These are phyloP conservation scores for Ilyonectria mors-panacis DNA, from an alignment of 2,329 filamentous ascomycete genomes.

Conservation along the genomic window DNA sequence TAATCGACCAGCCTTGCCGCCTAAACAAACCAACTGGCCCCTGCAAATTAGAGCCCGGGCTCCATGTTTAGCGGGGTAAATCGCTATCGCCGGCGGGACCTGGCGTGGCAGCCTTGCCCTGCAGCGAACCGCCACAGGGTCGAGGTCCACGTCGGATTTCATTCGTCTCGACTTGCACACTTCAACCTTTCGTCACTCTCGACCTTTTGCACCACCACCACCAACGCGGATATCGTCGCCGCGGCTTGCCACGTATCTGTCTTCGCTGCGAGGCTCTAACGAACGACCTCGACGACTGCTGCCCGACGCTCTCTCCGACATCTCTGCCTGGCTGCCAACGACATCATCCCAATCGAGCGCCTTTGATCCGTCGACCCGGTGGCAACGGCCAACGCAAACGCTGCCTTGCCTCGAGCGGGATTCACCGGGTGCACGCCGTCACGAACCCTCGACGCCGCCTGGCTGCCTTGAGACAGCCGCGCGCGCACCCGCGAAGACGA, in stretches of 20 bases:
- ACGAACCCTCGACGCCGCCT: constrained; percentile 19
- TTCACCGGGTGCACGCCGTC: constrained; percentile 28
- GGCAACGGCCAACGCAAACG: constrained; percentile 13
- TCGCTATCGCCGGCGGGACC: constrained; percentile 4
- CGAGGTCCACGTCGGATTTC: background rate
- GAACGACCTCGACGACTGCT: background rate
- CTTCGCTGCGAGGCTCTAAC: background rate
- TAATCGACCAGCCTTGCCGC: constrained; percentile 19
- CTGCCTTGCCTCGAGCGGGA: constrained; percentile 17
- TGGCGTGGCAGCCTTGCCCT: constrained; percentile 26
- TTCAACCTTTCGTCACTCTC: background rate
- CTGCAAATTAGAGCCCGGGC: constrained; percentile 29
- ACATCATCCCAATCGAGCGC: background rate
- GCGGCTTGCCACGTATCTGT: background rate
- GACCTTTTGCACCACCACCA: background rate
- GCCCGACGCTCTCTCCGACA: background rate
- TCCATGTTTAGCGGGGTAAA: constrained; percentile 34
- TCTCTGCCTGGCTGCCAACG: background rate
- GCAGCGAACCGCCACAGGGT: constrained; percentile 28
- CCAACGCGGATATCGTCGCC: background rate
- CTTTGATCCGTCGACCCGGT: background rate
- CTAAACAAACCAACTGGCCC: constrained; percentile 19
- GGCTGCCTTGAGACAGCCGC: constrained; percentile 12
- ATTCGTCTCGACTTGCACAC: background rate
- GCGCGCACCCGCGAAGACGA: constrained; percentile 28